Evolutionary conservation across 2,329 filamentous ascomycete genomes (phyloP).

Genomic region (Aspergillus floridensis): DNA sequence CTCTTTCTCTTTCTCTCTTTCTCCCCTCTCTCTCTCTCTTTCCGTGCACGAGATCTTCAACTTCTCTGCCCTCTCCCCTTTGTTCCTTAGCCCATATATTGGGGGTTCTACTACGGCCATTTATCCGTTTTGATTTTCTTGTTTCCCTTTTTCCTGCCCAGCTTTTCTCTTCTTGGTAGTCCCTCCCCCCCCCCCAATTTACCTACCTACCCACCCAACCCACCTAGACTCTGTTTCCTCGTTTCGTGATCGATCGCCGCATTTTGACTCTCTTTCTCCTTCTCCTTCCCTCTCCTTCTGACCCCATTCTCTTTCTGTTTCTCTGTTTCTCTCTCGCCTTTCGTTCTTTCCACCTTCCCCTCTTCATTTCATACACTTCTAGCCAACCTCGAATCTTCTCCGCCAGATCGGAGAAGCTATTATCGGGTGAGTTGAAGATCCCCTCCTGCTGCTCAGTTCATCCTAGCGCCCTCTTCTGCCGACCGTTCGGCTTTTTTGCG

Average conservation of each 20-base stretch:
- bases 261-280: conserved; percentile 5
- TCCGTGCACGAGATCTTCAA: conserved; percentile 6
- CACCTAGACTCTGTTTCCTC: conserved; percentile 5
- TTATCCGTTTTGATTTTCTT: background rate
- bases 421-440: conserved; percentile 6
- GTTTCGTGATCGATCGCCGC: conserved; percentile 6
- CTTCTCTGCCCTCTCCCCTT: conserved; percentile 9
- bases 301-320: conserved; percentile 18
- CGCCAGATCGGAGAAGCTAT: conserved; percentile 13
- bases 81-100: conserved; percentile 13
- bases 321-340: conserved; percentile 30
- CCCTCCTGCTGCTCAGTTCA: background rate
- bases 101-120: conserved; percentile 6
- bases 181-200: background rate
- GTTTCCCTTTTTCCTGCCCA: background rate
- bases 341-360: conserved; percentile 22
- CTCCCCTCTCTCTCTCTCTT: background rate
- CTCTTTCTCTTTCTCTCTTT: background rate
- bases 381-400: conserved; percentile 22
- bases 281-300: conserved; percentile 3
- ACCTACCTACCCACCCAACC: background rate
- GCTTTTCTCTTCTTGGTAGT: conserved; percentile 2
- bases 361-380: conserved; percentile 23
- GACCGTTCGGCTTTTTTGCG: conserved; percentile 11
- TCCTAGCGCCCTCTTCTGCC: conserved; percentile 5